These are phyloP conservation scores for Fistulinella prunicolor DNA, from an alignment of 768 basidiomycete genomes.

Conservation along the genomic window DNA sequence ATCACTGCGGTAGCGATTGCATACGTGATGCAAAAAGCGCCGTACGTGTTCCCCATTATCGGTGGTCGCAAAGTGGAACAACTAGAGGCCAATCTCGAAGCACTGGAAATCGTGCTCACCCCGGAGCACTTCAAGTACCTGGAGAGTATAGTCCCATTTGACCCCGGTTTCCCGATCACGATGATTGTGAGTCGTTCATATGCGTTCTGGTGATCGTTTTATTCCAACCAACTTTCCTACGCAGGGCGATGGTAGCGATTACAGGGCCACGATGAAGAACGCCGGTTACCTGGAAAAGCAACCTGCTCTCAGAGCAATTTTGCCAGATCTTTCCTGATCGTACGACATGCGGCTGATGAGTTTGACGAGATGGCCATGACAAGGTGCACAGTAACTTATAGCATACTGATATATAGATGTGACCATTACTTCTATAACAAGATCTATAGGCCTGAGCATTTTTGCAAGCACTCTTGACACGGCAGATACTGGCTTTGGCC, in stretches of 20 bases:
- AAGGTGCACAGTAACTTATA: too few relatives aligned
- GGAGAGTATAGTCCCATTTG: background rate
- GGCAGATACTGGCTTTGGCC: too few relatives aligned
- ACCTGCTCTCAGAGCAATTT: conserved; percentile 4
- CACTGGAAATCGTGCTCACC: background rate
- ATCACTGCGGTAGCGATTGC: background rate
- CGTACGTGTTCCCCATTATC: too few relatives aligned
- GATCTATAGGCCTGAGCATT: too few relatives aligned
- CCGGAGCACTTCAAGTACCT: background rate
- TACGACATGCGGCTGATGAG: too few relatives aligned
- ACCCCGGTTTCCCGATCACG: background rate
- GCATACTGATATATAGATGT: too few relatives aligned
- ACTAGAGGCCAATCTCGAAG: background rate
- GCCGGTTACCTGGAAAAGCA: conserved; percentile 21
- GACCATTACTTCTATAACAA: too few relatives aligned
- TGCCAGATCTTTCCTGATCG: conserved; percentile 4
- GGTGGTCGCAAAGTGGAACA: too few relatives aligned
- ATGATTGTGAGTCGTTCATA: conserved; percentile 13
- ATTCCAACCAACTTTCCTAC: background rate
- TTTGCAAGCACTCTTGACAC: too few relatives aligned
- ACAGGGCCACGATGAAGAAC: conserved; percentile 4
- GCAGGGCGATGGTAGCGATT: conserved; percentile 29
- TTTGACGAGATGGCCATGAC: too few relatives aligned
- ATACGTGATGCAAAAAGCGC: background rate
- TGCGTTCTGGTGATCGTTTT: background rate